These are phyloP conservation scores for Flaveria sonorensis DNA, from an alignment of 129 eudicot genomes.

Conservation along the genomic window DNA sequence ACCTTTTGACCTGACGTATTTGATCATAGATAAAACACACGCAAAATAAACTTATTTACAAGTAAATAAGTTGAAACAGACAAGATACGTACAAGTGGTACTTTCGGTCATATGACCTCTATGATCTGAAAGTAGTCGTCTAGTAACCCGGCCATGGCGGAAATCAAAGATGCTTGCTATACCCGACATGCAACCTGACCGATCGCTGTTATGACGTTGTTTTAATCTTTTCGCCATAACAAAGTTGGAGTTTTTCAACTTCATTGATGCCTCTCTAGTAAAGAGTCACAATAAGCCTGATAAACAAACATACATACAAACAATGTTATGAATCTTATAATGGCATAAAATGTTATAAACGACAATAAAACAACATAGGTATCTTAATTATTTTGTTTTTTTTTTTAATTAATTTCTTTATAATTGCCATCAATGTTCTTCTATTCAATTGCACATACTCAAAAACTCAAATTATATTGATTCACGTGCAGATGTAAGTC, in stretches of 20 bases:
- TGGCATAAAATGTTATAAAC: constrained; percentile 10
- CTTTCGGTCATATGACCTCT: constrained; percentile 26
- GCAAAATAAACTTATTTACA: not conserved
- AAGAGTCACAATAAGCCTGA: constrained; percentile 29
- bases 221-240: constrained; percentile 68
- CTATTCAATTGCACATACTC: too few species aligned
- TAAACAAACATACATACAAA: constrained; percentile 9
- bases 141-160: constrained; percentile 65
- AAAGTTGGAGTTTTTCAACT: constrained; percentile 19
- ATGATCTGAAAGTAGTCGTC: constrained; percentile 60
- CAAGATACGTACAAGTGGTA: constrained; percentile 22
- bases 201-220: constrained; percentile 55
- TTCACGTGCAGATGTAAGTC: not conserved
- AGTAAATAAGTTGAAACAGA: not conserved
- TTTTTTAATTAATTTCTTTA: not conserved
- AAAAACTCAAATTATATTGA: not conserved
- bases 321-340: not conserved
- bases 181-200: constrained; percentile 82
- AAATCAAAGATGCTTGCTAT: constrained; percentile 70
- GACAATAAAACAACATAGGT: not conserved
- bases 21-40: not conserved
- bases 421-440: not conserved
- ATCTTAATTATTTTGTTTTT: not conserved
- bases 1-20: too few species aligned
- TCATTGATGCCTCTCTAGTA: constrained; percentile 21